Evolutionary conservation across 495 filamentous ascomycete genomes (phyloP).

Genomic region (Elasticomyces elasticus): DNA sequence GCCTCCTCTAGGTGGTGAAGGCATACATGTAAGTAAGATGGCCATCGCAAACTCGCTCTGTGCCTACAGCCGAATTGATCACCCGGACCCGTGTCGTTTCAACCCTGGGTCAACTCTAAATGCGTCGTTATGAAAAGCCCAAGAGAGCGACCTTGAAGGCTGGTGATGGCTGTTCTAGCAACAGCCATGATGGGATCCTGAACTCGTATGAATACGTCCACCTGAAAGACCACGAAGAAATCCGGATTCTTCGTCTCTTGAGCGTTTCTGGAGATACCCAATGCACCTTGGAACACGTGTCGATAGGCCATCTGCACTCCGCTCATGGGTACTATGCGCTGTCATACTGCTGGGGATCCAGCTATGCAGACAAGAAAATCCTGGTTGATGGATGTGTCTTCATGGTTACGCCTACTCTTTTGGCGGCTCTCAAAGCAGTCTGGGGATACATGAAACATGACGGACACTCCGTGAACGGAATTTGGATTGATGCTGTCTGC

Average conservation of each 20-base stretch:
- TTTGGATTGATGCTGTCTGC: neutral
- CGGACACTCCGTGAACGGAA: neutral
- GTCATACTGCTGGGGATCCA: neutral
- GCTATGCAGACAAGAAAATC: neutral
- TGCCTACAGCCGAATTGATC: too few relatives aligned
- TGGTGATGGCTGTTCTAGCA: too few relatives aligned
- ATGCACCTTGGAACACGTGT: neutral
- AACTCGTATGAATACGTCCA: too few relatives aligned
- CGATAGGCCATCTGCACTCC: neutral
- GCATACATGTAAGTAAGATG: too few relatives aligned
- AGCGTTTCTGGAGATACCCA: neutral
- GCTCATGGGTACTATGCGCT: neutral
- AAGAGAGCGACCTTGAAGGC: too few relatives aligned
- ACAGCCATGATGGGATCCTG: too few relatives aligned
- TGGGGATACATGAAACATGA: neutral
- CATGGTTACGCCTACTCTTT: neutral
- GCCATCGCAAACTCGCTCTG: too few relatives aligned
- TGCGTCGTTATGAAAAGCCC: too few relatives aligned
- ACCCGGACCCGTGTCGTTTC: too few relatives aligned
- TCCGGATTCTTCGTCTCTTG: neutral
- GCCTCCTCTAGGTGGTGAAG: too few relatives aligned
- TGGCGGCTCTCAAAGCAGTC: neutral
- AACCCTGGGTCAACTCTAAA: too few relatives aligned
- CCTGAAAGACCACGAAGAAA: neutral
- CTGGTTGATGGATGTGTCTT: neutral